These are phyloP conservation scores for Heritiera fomes DNA, from an alignment of 345 rosid genomes.

Conservation along the genomic window DNA sequence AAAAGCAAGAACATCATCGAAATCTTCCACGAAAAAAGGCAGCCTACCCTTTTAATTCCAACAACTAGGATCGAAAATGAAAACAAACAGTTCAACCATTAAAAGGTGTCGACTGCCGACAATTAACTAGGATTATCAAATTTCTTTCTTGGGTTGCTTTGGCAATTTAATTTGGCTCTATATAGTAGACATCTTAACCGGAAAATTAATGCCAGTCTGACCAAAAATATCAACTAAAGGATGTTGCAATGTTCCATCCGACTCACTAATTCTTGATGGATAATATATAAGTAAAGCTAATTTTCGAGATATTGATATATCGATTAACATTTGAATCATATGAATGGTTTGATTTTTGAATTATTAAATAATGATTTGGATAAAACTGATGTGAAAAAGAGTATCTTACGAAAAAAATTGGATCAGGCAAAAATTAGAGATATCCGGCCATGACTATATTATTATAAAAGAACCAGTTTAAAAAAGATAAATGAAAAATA, in stretches of 20 bases:
- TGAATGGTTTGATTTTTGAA: no score
- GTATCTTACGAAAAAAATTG: no score
- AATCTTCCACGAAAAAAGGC: not conserved
- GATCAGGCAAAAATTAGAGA: no score
- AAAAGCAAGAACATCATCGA: not conserved
- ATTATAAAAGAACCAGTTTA: no score
- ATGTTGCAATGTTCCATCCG: not conserved
- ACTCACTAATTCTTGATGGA: not conserved
- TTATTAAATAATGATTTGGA: no score
- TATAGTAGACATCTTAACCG: no score
- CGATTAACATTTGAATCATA: not conserved
- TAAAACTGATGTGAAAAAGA: no score
- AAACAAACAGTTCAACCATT: not conserved
- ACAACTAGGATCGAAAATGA: not conserved
- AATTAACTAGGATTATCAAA: constrained; percentile 1
- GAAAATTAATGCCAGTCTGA: no score
- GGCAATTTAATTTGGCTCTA: not conserved
- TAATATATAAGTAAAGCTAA: not conserved
- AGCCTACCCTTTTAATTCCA: not conserved
- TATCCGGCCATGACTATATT: no score
- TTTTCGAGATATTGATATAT: not conserved
- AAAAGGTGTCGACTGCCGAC: not conserved
- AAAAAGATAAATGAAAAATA: no score
- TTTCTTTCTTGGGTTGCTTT: not conserved
- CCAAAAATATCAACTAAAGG: no score